phyloP scores from a whole-genome alignment of 768 basidiomycete genomes.

The Pisolithus tinctorius region DNA sequence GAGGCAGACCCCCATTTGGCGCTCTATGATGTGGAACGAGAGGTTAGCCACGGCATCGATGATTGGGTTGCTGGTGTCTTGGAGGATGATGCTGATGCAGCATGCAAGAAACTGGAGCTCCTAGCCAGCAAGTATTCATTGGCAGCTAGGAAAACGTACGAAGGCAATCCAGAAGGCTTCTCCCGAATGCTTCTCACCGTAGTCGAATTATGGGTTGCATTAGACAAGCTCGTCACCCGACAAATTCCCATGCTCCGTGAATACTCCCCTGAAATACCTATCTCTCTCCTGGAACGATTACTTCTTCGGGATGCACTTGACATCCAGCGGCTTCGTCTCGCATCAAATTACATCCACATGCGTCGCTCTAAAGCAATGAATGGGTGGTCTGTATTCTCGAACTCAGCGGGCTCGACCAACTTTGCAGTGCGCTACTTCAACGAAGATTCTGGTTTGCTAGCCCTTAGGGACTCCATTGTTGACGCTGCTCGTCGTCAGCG shows the following conservation, averaged over 20 bases:
- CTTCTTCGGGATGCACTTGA: conserved; percentile 22
- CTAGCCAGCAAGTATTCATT: conserved; percentile 24
- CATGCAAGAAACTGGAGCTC: conserved; percentile 14
- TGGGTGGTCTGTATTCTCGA: conserved; percentile 29
- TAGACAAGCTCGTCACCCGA: conserved; percentile 21
- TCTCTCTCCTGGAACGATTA: conserved; percentile 17
- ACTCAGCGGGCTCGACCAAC: conserved; percentile 4
- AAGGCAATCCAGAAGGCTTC: conserved; percentile 30
- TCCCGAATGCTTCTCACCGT: conserved; percentile 38
- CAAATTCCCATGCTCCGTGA: conserved; percentile 21
- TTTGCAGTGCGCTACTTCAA: conserved; percentile 34
- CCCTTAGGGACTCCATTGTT: conserved; percentile 26
- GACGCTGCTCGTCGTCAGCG: conserved; percentile 9
- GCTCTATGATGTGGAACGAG: conserved; percentile 33
- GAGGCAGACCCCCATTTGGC: conserved; percentile 8
- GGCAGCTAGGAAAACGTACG: conserved; percentile 21
- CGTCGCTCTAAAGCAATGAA: conserved; percentile 20
- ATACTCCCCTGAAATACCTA: conserved; percentile 29
- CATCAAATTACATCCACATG: conserved; percentile 26
- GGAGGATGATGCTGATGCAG: not conserved
- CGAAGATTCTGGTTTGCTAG: conserved; percentile 14
- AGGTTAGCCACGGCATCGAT: conserved; percentile 26
- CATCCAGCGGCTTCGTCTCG: conserved; percentile 20
- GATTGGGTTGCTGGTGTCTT: conserved; percentile 25
- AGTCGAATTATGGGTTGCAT: conserved; percentile 32